These are phyloP conservation scores for Cordyceps farinosa DNA, from an alignment of 2,329 filamentous ascomycete species.

Conservation along the genomic window DNA sequence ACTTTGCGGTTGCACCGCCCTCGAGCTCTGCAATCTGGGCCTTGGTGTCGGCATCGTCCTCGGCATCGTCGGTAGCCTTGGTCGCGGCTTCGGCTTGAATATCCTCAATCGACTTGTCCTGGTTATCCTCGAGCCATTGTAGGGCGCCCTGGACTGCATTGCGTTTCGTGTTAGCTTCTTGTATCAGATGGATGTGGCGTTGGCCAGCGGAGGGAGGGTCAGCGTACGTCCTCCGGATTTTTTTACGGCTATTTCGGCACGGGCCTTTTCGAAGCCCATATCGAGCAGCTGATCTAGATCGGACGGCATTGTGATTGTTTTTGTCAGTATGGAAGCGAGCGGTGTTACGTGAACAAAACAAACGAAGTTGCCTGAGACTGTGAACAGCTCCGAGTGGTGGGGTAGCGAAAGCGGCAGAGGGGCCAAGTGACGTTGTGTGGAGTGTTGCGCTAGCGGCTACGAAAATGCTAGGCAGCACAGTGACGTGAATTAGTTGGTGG, in stretches of 20 bases:
- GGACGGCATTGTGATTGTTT: constrained; percentile 39
- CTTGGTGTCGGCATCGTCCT: constrained; percentile 47
- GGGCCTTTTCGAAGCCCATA: constrained; percentile 79
- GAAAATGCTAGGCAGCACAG: background rate
- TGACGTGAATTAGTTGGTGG: background rate
- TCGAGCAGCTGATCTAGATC: constrained; percentile 61
- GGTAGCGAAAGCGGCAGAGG: background rate
- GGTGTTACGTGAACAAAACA: background rate
- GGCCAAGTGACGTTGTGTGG: constrained; percentile 11
- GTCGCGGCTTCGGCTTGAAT: constrained; percentile 52
- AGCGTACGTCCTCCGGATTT: constrained; percentile 72
- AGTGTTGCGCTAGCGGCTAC: background rate
- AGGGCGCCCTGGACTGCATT: constrained; percentile 75
- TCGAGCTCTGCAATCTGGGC: constrained; percentile 63
- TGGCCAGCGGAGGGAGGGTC: background rate
- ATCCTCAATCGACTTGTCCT: constrained; percentile 82
- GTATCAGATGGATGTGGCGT: background rate
- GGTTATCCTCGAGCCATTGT: constrained; percentile 90
- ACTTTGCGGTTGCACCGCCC: constrained; percentile 62
- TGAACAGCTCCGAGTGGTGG: background rate
- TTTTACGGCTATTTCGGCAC: constrained; percentile 79
- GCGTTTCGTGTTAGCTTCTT: constrained; percentile 8
- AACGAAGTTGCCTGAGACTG: background rate
- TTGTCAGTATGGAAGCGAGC: background rate
- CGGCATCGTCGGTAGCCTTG: constrained; percentile 39